Percentiles rank a stretch among this genome's conserved stretches.
These are phyloP conservation scores for Yamadazyma songkhlaensis DNA, from an alignment of 1,139 yeast genomes.

Conservation along the genomic window DNA sequence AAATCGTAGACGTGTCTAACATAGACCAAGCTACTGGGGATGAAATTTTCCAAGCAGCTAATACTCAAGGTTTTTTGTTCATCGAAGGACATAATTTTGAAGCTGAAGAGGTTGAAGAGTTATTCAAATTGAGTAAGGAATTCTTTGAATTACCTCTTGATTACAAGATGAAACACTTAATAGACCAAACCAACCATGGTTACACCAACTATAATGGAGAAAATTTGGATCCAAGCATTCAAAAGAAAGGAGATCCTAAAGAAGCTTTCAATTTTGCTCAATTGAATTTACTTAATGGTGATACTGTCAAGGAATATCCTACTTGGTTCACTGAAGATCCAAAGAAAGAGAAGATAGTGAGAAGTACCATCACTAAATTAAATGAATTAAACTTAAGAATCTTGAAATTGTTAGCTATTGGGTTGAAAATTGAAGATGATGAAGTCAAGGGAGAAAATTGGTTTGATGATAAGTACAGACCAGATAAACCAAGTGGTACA, in stretches of 20 bases:
- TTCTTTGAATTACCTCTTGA: slow-evolving; percentile 54
- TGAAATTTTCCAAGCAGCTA: slow-evolving; percentile 60
- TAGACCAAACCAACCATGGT: slow-evolving; percentile 57
- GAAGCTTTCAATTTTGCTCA: slow-evolving; percentile 51
- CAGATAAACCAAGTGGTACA: slow-evolving; percentile 52
- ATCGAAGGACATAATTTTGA: slow-evolving; percentile 71
- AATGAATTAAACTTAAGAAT: slow-evolving; percentile 40
- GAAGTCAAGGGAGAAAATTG: slow-evolving; percentile 43
- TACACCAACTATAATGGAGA: slow-evolving; percentile 62
- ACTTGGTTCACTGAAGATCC: slow-evolving; percentile 37
- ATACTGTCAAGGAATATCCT: slow-evolving; percentile 35
- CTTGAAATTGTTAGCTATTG: slow-evolving; percentile 54
- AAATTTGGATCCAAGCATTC: slow-evolving; percentile 47
- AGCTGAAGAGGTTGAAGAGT: slow-evolving; percentile 51
- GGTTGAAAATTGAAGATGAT: slow-evolving; percentile 52
- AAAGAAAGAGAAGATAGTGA: slow-evolving; percentile 29
- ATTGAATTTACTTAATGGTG: slow-evolving; percentile 40
- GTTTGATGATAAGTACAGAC: slow-evolving; percentile 57
- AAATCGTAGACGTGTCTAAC: slow-evolving; percentile 55
- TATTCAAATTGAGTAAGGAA: slow-evolving; percentile 52
- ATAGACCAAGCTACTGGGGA: slow-evolving; percentile 44
- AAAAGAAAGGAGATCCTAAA: slow-evolving; percentile 58
- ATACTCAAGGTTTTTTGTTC: slow-evolving; percentile 67
- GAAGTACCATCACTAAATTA: slow-evolving; percentile 36
- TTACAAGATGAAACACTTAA: slow-evolving; percentile 46